Base-by-base conservation (phyloP, 805 yeast species). In the Saturnispora saitoi region DNA sequence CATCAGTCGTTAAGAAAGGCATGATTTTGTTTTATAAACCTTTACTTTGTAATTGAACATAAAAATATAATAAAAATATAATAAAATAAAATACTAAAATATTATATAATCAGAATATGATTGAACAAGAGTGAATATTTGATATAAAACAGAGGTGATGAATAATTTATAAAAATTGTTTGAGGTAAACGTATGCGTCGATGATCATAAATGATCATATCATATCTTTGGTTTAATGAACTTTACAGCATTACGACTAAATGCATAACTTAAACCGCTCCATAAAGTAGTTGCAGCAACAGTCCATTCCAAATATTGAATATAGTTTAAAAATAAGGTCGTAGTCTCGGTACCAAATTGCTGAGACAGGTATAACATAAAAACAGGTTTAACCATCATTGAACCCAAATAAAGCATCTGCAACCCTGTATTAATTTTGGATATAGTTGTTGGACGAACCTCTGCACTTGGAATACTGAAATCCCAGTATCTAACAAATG, bases 351-450 rank as follows among this genome's bases (percentile, higher is more conserved):
- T 4, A 36, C 62, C 62, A 45, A 68, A 57, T 6, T 53, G 52
- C 4, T 59, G 56, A 1, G 68, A 61, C 9, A 75, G 51, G 11
- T 71, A 64, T 1, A 66, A 56, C 32, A 67, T 39, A 15, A 74
- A 48, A 1, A 77, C 80, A 0, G 86, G 85, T 47, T 73, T 70
- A 15, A 76, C 65, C 47, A 84, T 78, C 47, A 79, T 75, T 14
- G 73, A 60, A 0, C 84, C 96, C 40, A 93, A 75, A 57, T 90
- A 90, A 2, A 86, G 61, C 97, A 93, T 91, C 63, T 93, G 99
- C 52, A 93, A 74, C 1, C 82, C 87, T 0, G 99, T 93, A 67
- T 93, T 93, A 64, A 80, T 75, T 62, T 91, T 91, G 11, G 96
- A 88, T 22, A 95, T 78, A 34, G 73, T 69, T 4, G 95, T 87